Evolutionary conservation across 2,329 filamentous ascomycete genomes (phyloP).

Genomic region (Apiospora aurea): DNA sequence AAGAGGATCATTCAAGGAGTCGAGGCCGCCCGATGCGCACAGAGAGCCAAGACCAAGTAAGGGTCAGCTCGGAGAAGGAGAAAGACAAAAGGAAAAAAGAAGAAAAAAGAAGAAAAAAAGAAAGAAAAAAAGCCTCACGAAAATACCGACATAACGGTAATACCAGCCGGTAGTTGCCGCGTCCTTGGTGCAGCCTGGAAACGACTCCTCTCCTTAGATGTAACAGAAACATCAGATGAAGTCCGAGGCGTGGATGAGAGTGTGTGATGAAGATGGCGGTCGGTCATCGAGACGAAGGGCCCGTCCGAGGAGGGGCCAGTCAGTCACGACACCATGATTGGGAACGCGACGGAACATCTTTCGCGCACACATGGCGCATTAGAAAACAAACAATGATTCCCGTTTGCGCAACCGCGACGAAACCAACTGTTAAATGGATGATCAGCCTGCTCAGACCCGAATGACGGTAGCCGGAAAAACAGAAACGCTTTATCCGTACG

Average conservation of each 20-base stretch:
- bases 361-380: neutral
- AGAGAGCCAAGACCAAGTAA: neutral
- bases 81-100: neutral
- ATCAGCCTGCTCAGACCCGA: neutral
- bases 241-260: neutral
- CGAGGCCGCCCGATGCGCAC: neutral
- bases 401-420: neutral
- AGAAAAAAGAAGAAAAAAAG: neutral
- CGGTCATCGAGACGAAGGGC: neutral
- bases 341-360: neutral
- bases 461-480: neutral
- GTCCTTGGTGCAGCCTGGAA: conserved; percentile 1
- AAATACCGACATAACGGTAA: neutral
- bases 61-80: too few species aligned
- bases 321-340: neutral
- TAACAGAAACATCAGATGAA: conserved; percentile 21
- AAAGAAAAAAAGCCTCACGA: neutral
- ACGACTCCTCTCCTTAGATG: neutral
- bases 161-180: neutral
- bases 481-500: neutral
- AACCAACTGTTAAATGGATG: neutral
- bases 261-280: neutral
- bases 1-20: neutral
- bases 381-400: conserved; percentile 6
- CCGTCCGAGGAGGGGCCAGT: neutral